Base-by-base conservation (phyloP, 495 filamentous ascomycete genomes). In the Poronia punctata region DNA sequence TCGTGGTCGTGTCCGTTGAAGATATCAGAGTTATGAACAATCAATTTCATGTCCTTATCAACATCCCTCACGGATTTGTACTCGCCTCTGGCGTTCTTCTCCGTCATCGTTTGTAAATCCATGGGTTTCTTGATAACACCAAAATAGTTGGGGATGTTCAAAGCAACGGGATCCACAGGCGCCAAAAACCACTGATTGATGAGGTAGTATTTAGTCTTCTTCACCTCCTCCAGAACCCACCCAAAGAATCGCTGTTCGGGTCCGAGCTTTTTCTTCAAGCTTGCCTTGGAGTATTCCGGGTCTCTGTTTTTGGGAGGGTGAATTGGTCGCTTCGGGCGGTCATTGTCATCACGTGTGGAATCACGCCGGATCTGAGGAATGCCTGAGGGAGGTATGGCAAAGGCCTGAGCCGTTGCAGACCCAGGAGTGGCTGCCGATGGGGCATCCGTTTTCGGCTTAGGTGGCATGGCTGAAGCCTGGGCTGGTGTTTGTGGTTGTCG, bases 91-190 rank as follows among this genome's bases (percentile, higher is more conserved):
- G 79, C 76, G 15, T 95, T 70, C 61, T 94, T 95, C 35, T 68
- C 64, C 38, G 70, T 63, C 49, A 93, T 79, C 7, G 87, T 96
- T 3, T 71, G 65, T 17, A 98, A 66, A 52, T 98, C 92, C 92
- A 97, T 98, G 2, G 92, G 92, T 53, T 88, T 84, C 67, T 93
- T 96, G 62, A 98, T 84, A 49, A 97, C 65, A 50, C 82, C 88
- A 59, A 88, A 87, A 55, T 98, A 98, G 12, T 82, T 76, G 1
- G 92, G 92, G 42, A 98, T 96, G 62, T 93, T 89, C 43, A 95
- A 65, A 4, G 88, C 90, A 16, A 96, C 89, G 0, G 93, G 90
- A 51, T 98, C 92, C 11, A 98, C 92, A 0, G 90, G 85, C 4
- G 64, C 59, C 50, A 84, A 66, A 64, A 98, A 98, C 26, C 84